Base-by-base conservation (phyloP, 2,329 filamentous ascomycete genomes). In the Immersiporthe knoxdaviesiana region DNA sequence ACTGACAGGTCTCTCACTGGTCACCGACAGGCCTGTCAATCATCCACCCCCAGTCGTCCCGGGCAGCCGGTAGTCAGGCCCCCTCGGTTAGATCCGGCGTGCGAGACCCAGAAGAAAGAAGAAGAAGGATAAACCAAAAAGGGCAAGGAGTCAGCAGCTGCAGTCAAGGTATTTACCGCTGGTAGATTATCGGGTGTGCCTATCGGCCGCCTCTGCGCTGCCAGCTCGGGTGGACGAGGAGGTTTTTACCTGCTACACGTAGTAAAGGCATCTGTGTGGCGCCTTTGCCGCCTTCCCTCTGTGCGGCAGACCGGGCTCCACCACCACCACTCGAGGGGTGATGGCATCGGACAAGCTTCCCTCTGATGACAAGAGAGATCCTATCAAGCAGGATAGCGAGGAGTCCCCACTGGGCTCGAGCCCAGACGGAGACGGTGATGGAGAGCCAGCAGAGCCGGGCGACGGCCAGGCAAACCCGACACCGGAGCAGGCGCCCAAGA, bases 401-500 rank as follows among this genome's bases (percentile, higher is more conserved):
- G 88, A 90, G 71, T 90, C 88, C 44, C 70, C 70, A 67, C 80
- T 84, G 76, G 85, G 82, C 72, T 90, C 88, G 59, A 88, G 86
- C 72, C 86, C 86, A 24, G 88, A 90, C 63, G 68, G 68, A 32
- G 66, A 68, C 18, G 67, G 67, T 4, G 67, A 68, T 50, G 68
- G 66, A 32, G 70, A 71, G 27, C 58, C 64, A 44, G 67, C 35
- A 27, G 69, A 71, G 18, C 58, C 54, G 72, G 82, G 83, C 74
- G 88, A 89, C 60, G 76, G 79, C 63, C 75, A 79, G 67, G 76
- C 79, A 72, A 73, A 68, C 73, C 78, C 65, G 74, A 77, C 80
- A 37, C 85, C 85, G 73, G 87, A 89, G 75, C 87, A 87, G 77
- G 88, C 89, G 72, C 94, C 94, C 78, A 99, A 99, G 86, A 90